Evolutionary conservation across 2,329 filamentous ascomycete species (phyloP), one percentile per base, ranked within the genome.

Genomic region (Fusarium bulbicola): DNA sequence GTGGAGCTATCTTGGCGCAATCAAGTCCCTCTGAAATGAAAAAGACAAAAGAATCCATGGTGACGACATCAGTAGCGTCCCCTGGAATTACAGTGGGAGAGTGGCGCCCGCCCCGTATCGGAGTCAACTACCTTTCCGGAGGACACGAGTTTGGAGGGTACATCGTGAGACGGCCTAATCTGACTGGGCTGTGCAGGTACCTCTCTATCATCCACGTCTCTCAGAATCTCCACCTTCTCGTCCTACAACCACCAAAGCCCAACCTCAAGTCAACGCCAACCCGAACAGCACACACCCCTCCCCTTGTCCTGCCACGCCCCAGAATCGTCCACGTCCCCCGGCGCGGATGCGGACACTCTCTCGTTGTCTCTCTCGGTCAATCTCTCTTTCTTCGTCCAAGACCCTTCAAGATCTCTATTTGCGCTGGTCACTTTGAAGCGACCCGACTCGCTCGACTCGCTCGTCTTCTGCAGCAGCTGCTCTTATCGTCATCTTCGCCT

Each of bases 251-350:
- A 73, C 65, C 59, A 72, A 47, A 60, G 65, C 72, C 72, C 72
- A 74, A 74, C 72, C 71, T 69, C 63, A 56, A 24, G 54, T 66
- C 63, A 39, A 62, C 28, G 43, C 47, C 66, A 66, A 73, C 66
- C 70, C 58, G 62, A 72, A 47, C 62, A 70, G 57, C 68, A 47
- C 73, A 73, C 72, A 32, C 73, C 73, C 70, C 74, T 68, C 76
- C 72, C 73, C 74, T 73, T 63, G 68, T 70, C 70, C 67, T 75
- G 59, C 66, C 75, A 76, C 75, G 60, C 73, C 75, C 74, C 71
- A 61, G 74, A 67, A 57, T 75, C 72, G 68, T 75, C 74, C 75
- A 77, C 76, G 70, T 77, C 72, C 72, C 68, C 68, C 59, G 60
- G 70, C 66, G 67, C 73, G 68, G 69, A 77, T 77, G 73, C 75